These are phyloP conservation scores for Theileria sp. DNA, from an alignment of 169 alveolate genomes.

Conservation along the genomic window DNA sequence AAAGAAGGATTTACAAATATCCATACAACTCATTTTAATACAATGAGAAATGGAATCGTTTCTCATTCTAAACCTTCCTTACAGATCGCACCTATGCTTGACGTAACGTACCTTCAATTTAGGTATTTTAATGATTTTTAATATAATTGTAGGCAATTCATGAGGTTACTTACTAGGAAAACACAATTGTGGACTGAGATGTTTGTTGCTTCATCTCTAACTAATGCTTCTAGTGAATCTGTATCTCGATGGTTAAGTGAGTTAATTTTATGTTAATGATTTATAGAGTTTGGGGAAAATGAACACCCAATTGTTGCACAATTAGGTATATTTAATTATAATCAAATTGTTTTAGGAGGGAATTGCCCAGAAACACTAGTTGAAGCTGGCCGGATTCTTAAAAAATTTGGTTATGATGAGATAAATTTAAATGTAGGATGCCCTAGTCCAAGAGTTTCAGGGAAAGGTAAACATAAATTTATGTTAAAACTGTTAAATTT, in stretches of 20 bases:
- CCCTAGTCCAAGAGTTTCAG: conserved; percentile 89
- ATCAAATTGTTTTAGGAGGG: conserved; percentile 84
- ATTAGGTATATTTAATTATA: conserved; percentile 60
- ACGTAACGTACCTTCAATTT: conserved; percentile 87
- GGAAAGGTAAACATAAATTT: conserved; percentile 61
- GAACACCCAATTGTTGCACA: conserved; percentile 89
- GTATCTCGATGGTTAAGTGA: conserved; percentile 34
- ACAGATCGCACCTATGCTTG: conserved; percentile 95
- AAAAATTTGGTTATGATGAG: conserved; percentile 88
- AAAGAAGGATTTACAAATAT: not conserved
- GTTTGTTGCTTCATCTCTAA: conserved; percentile 84
- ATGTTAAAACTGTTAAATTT: not conserved
- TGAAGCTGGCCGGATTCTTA: conserved; percentile 86
- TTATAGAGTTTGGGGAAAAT: conserved; percentile 65
- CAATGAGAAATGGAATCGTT: not conserved
- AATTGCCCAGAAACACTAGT: conserved; percentile 83
- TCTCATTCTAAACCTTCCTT: conserved; percentile 58
- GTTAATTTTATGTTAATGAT: conserved; percentile 22
- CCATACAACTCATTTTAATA: not conserved
- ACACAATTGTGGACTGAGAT: conserved; percentile 91
- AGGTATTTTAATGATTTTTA: conserved; percentile 58
- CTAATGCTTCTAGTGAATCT: conserved; percentile 68
- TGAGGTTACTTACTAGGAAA: conserved; percentile 83
- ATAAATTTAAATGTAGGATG: conserved; percentile 93
- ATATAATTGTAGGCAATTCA: conserved; percentile 56